Evolutionary conservation across 352 stramenopile genomes (phyloP), one percentile per base, ranked within the genome.

Genomic region (Thalassiosira livingstoniorum): DNA sequence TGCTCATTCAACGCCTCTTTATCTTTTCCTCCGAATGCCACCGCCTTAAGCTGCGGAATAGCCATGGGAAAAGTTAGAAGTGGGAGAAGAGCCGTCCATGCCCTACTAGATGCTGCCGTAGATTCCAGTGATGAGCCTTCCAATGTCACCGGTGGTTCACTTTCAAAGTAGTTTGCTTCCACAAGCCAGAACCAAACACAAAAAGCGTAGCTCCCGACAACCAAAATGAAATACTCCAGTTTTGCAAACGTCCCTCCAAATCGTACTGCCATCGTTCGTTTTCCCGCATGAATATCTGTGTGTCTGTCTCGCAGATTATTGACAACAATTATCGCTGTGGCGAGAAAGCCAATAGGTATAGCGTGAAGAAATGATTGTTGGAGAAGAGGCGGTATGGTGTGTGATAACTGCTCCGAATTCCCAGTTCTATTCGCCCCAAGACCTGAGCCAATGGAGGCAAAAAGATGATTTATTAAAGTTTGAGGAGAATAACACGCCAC

Each of bases 241-340:
- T 72, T 66, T 15, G 72, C 86, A 87, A 94, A 93, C 2, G n/a
- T 70, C 27, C 75, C 85, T 39, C 91, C 91, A 68, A 94, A 93
- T 78, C 89, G 75, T 15, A 95, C 91, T 11, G 91, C 89, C 31
- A 90, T 69, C 0, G 91, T 95, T 31, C 47, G 71, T 62, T 95
- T 95, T 11, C 85, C 76, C 0, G 83, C 90, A 3, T 78, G 13
- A 10, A 93, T 66, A 83, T 95, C 91, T 2, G 90, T 94, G 42
- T 92, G 75, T 42, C 91, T 67, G 86, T 95, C 91, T 45, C 91
- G 81, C 31, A 95, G 66, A 82, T 95, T 95, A 74, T 95, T 95
- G 1, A 95, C 92, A 27, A 94, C 87, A 68, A 95, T 92, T 63
- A 95, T 95, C 21, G 86, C 91, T 27, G 88, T 94, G 21, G 81